phyloP scores from a whole-genome alignment of 306 rosid genomes.

The Nissolia schottii region DNA sequence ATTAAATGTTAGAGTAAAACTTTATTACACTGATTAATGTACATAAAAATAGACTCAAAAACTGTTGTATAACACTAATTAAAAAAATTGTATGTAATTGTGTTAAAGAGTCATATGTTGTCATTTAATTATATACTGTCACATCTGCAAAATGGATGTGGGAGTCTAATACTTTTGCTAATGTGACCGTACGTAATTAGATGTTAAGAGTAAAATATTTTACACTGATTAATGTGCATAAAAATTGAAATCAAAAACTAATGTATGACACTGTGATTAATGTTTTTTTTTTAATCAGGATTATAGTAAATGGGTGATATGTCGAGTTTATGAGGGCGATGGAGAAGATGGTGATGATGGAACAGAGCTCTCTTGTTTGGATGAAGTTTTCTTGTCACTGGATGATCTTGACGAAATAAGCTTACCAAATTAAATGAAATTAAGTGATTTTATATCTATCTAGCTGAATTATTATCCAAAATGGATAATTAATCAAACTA shows the following conservation, averaged over 20 bases:
- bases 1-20: too few species aligned
- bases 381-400: constrained; percentile 82
- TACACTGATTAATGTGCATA: too few species aligned
- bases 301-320: constrained; percentile 58
- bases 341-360: constrained; percentile 41
- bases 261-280: not conserved
- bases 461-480: constrained; percentile 27
- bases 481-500: constrained; percentile 23
- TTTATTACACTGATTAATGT: too few species aligned
- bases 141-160: too few species aligned
- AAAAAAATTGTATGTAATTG: too few species aligned
- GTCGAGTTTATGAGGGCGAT: constrained; percentile 64
- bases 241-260: not conserved
- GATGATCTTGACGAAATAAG: constrained; percentile 94
- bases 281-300: constrained; percentile 40
- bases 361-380: constrained; percentile 78
- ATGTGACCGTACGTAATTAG: too few species aligned
- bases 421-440: constrained; percentile 53
- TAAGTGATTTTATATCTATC: not conserved
- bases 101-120: too few species aligned
- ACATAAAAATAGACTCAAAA: too few species aligned
- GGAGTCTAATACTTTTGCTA: too few species aligned
- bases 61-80: too few species aligned
- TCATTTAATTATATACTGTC: too few species aligned
- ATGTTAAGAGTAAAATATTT: too few species aligned